Evolutionary conservation across 139 green algal species (phyloP), one percentile per base, ranked within the genome.

Genomic region (Bryopsis sp.): DNA sequence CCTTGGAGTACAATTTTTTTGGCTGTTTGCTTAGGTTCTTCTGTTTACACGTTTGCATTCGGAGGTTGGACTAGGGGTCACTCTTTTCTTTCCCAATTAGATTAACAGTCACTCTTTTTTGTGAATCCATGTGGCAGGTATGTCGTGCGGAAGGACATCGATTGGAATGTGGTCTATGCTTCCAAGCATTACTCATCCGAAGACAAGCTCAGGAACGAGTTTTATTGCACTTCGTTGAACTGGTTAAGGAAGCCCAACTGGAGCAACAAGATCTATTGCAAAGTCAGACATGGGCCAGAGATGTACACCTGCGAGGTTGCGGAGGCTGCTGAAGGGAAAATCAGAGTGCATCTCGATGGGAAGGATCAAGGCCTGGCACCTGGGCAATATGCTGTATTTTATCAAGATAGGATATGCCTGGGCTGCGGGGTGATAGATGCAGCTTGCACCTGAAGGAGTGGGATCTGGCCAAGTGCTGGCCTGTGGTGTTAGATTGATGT

Each of bases 381-480:
- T 8, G 93, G 93, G 46, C 93, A 98, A 80, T 97, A 90, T 74
- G 90, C 87, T 0, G 93, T 96, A n/a, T 91, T 98, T 24, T 98
- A 98, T 66, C 81, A 90, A 47, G 77, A 78, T 0, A 79, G 76
- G 2, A 33, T 76, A 1, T 97, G 90, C 77, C 70, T 96, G 22
- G 93, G 93, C 0, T 85, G 71, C 1, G 86, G 67, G 1, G 75
- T 89, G 2, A 93, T 92, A 33, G n/a, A 78, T n/a, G n/a, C n/a
- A n/a, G n/a, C n/a, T n/a, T n/a, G n/a, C n/a, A n/a, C n/a, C n/a
- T n/a, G n/a, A n/a, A n/a, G n/a, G n/a, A n/a, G n/a, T n/a, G n/a
- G n/a, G n/a, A n/a, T n/a, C n/a, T n/a, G n/a, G n/a, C n/a, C n/a
- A n/a, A n/a, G n/a, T n/a, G n/a, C n/a, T n/a, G n/a, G n/a, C n/a